Evolutionary conservation across 176 grass and related monocot species (phyloP).

Genomic region (Bonia amplexicaulis): DNA sequence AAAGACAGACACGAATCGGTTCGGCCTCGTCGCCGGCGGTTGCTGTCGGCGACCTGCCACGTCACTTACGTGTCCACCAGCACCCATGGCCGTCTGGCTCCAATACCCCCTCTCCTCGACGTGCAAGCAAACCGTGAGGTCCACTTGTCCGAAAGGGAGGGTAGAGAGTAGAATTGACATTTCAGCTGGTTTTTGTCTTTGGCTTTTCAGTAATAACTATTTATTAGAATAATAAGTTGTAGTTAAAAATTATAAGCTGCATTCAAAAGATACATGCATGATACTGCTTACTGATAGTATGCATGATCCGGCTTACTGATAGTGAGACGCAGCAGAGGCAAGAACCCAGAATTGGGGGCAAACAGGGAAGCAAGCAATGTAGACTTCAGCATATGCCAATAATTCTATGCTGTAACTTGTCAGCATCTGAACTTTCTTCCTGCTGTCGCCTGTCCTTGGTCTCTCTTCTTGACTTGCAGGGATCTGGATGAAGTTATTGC

Average conservation of each 20-base stretch:
- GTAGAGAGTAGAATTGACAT: too few relatives aligned
- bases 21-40: background rate
- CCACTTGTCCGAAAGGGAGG: background rate
- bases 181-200: too few relatives aligned
- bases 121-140: constrained; percentile 5
- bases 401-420: background rate
- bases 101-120: background rate
- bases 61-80: background rate
- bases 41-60: background rate
- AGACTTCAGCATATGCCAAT: background rate
- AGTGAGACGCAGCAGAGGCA: background rate
- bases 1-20: too few relatives aligned
- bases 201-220: too few relatives aligned
- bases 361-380: background rate
- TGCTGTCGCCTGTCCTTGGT: too few relatives aligned
- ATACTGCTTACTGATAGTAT: background rate
- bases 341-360: background rate
- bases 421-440: background rate
- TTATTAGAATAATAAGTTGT: too few relatives aligned
- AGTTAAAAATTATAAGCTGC: too few relatives aligned
- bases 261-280: background rate
- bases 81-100: background rate
- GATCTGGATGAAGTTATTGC: background rate
- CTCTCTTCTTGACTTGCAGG: background rate
- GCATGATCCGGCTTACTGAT: too few relatives aligned